Evolutionary conservation across 1,284 basidiomycete genomes (phyloP), one percentile per base, ranked within the genome.

Genomic region (Ceratobasidium sp.): DNA sequence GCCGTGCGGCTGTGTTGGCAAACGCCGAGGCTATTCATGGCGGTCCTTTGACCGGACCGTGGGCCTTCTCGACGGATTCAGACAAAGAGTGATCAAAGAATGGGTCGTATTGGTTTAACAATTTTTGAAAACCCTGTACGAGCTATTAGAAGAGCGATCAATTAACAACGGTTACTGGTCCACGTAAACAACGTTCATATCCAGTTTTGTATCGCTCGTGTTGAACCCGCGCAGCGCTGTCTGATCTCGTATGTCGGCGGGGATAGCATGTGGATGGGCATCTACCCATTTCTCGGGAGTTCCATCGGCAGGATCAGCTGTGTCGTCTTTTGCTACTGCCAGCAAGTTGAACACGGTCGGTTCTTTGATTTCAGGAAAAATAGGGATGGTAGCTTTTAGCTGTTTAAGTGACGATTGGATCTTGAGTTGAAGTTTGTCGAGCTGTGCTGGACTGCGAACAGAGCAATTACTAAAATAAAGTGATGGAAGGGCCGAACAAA

Each of bases 11-110:
- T 4, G 52, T 67, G 39, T 52, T 36, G 18, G 50, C 64, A 14
- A 67, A 67, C 18, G 64, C 64, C 6, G 64, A 67, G 36, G 52
- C 64, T 26, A 67, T 67, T 14, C 50, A 67, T 32, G 64, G 64
- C 14, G 64, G 64, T n/a, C 32, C 50, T n/a, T 28, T 67, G 21
- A 67, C n/a, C n/a, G 64, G 64, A n/a, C 64, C 64, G 16, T 67
- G 64, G 64, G 34, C 50, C 3, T 67, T 67, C 21, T 45, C 26
- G 32, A 18, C 14, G 36, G 50, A n/a, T 10, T 26, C 1, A 14
- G 41, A 59, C 57, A 32, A 21, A 23, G 46, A 23, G 28, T 39
- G 61, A 52, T 26, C 26, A 28, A 16, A 32, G 14, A 45, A 12
- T 18, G 43, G 3, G 43, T 18, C 18, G 18, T 18, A n/a, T 45